Evolutionary conservation across 306 rosid species (phyloP).

Genomic region (Gastrolobium villosum): DNA sequence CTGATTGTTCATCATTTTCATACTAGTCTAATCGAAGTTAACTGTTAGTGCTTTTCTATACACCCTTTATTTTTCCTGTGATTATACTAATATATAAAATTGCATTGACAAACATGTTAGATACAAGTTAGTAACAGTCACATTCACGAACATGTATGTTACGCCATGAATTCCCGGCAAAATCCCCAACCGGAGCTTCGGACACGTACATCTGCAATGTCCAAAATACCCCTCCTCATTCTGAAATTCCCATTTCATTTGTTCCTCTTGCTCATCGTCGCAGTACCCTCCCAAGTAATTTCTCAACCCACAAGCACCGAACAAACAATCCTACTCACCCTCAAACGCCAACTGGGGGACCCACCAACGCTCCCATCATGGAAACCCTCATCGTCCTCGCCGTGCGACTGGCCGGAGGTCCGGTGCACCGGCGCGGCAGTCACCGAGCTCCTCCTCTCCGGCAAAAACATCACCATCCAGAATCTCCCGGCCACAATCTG

Average conservation of each 20-base stretch:
- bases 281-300: constrained; percentile 54
- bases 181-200: not conserved
- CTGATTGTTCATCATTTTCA: constrained; percentile 22
- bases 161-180: constrained; percentile 61
- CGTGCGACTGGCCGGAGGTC: constrained; percentile 79
- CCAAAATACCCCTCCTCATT: constrained; percentile 34
- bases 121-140: not conserved
- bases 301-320: constrained; percentile 59
- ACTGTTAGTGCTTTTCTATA: not conserved
- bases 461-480: constrained; percentile 48
- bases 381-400: constrained; percentile 69
- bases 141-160: not conserved
- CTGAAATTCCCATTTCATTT: constrained; percentile 17
- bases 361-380: constrained; percentile 72
- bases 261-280: constrained; percentile 46
- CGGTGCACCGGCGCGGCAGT: constrained; percentile 56
- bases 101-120: constrained; percentile 25
- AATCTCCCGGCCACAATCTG: constrained; percentile 64
- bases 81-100: not conserved
- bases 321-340: constrained; percentile 53
- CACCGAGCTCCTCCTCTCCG: constrained; percentile 55
- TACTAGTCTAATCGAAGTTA: constrained; percentile 1
- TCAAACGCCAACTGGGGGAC: constrained; percentile 66
- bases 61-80: not conserved
- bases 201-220: constrained; percentile 44